Conservation (phyloP, 768 basidiomycete genomes). For the Floccularia luteovirens region DNA sequence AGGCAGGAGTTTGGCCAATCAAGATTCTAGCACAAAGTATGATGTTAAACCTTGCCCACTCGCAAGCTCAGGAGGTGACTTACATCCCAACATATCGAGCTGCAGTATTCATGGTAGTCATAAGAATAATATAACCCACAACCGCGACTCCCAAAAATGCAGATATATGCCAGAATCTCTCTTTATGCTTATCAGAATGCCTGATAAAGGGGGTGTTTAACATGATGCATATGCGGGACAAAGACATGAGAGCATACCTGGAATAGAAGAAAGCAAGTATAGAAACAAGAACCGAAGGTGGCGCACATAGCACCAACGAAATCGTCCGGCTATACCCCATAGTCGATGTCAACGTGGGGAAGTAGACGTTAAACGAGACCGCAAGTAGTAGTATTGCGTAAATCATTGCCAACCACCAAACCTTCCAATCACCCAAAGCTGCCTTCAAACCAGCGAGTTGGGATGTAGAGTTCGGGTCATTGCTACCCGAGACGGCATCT, state of each 20-base stretch:
- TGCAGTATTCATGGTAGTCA: conserved; percentile 39
- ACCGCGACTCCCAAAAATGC: conserved; percentile 42
- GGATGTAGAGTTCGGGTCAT: conserved; percentile 1
- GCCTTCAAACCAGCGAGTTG: conserved; percentile 24
- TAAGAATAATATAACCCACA: conserved; percentile 50
- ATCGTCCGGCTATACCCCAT: conserved; percentile 51
- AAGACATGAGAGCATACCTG: conserved; percentile 15
- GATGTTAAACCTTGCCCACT: background rate
- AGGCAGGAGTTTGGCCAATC: background rate
- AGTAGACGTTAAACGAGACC: conserved; percentile 53
- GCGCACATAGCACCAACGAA: conserved; percentile 57
- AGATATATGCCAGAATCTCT: conserved; percentile 53
- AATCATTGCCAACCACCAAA: conserved; percentile 55
- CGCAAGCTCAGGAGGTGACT: conserved; percentile 10
- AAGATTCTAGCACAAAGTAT: background rate
- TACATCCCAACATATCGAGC: conserved; percentile 48
- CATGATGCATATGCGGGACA: background rate
- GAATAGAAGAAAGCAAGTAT: conserved; percentile 35
- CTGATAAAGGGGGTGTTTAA: conserved; percentile 11
- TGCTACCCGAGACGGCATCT: conserved; percentile 25
- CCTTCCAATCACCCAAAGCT: conserved; percentile 57
- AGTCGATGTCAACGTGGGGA: conserved; percentile 58
- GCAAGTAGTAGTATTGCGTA: conserved; percentile 38
- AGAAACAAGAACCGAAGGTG: conserved; percentile 49
- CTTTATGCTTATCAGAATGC: conserved; percentile 53